Conservation (phyloP, 345 rosid species). For the Excoecaria agallocha region DNA sequence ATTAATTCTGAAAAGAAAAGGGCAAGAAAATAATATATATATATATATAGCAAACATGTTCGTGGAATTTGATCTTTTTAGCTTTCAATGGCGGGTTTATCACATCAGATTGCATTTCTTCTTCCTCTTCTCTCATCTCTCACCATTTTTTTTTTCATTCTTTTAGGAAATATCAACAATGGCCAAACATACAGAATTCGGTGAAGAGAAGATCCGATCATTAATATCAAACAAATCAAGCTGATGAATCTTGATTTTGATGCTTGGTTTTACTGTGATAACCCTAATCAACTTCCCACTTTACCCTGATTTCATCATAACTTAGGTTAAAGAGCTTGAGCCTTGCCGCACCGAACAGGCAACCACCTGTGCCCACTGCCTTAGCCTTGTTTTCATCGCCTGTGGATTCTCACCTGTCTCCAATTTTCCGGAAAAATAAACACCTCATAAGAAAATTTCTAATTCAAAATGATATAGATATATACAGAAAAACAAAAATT, state of each 20-base stretch:
- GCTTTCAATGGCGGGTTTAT: background rate
- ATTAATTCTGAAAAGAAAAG: too few relatives aligned
- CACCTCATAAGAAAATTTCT: background rate
- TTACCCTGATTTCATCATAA: too few relatives aligned
- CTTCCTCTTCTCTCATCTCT: background rate
- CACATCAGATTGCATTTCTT: background rate
- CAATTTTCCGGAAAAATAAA: conserved; percentile 12
- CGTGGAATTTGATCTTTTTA: background rate
- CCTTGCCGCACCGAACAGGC: conserved; percentile 84
- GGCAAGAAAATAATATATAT: too few relatives aligned
- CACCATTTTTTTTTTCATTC: background rate
- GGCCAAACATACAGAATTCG: conserved; percentile 12
- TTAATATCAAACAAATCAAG: conserved; percentile 10
- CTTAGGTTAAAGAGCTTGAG: conserved; percentile 25
- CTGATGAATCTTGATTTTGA: conserved; percentile 13
- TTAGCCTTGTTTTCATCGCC: conserved; percentile 79
- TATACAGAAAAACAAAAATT: background rate
- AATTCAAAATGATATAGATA: too few relatives aligned
- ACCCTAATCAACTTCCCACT: conserved; percentile 4
- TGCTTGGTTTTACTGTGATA: conserved; percentile 26
- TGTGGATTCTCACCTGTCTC: conserved; percentile 67
- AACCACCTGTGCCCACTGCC: conserved; percentile 94
- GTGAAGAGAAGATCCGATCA: conserved; percentile 3
- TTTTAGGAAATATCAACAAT: background rate
- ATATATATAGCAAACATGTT: too few relatives aligned